A percentile compares a stretch with the other conserved stretches of the same genome.
phyloP scores from a whole-genome alignment of 129 eudicot species.

The Flaveria linearis region DNA sequence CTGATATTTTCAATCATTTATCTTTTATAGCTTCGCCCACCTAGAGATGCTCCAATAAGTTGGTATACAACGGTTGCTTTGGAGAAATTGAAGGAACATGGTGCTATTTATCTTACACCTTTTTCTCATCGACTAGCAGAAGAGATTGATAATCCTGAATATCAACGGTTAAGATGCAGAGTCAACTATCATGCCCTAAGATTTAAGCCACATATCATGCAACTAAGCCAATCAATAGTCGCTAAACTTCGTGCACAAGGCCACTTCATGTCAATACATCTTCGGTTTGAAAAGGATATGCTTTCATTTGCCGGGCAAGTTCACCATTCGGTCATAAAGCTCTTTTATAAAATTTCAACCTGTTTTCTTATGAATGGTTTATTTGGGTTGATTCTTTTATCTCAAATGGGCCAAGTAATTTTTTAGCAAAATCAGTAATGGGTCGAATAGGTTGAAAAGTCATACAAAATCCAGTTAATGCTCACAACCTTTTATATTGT shows the following conservation, averaged over 20 bases:
- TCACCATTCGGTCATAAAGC: slow-evolving; percentile 4
- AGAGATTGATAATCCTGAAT: slow-evolving; percentile 86
- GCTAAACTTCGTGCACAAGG: slow-evolving; percentile 81
- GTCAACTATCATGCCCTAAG: slow-evolving; percentile 95
- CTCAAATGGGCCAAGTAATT: neutral
- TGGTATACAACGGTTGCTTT: slow-evolving; percentile 85
- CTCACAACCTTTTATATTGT: neutral
- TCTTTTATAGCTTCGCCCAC: slow-evolving; percentile 64
- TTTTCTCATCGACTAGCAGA: slow-evolving; percentile 92
- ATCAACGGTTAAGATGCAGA: slow-evolving; percentile 92
- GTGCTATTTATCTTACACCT: slow-evolving; percentile 91
- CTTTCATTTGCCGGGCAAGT: slow-evolving; percentile 93
- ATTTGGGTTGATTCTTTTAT: neutral
- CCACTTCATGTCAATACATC: slow-evolving; percentile 96
- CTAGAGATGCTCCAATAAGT: slow-evolving; percentile 86
- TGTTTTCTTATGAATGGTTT: neutral
- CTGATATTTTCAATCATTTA: neutral
- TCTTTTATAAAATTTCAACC: neutral
- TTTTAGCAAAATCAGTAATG: neutral
- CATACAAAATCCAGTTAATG: neutral
- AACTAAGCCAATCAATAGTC: slow-evolving; percentile 78
- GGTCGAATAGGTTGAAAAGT: neutral
- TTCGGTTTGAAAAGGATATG: slow-evolving; percentile 99
- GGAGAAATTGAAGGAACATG: slow-evolving; percentile 87
- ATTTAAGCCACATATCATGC: slow-evolving; percentile 90